phyloP scores from a whole-genome alignment of 148 eudicot species.

The Mesembryanthemum crystallinum region DNA sequence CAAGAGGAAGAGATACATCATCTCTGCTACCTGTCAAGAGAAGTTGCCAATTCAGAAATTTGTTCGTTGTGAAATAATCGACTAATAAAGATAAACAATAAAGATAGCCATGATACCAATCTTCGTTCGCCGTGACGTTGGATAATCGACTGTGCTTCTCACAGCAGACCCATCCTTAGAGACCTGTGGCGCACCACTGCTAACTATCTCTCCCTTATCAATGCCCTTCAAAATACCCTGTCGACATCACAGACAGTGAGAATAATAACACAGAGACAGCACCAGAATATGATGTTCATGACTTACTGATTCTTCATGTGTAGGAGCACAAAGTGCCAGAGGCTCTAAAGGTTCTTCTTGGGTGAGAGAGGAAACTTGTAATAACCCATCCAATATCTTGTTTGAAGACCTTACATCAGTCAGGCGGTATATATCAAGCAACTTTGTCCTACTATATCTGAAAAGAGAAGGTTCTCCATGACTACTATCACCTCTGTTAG shows the following conservation, averaged over 20 bases:
- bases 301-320: conserved; percentile 74
- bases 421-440: conserved; percentile 70
- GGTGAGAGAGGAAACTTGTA: conserved; percentile 69
- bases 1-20: conserved; percentile 45
- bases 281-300: neutral
- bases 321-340: conserved; percentile 66
- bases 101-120: conserved; percentile 44
- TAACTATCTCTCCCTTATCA: conserved; percentile 79
- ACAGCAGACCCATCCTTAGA: conserved; percentile 79
- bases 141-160: conserved; percentile 53
- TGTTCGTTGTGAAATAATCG: neutral
- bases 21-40: conserved; percentile 62
- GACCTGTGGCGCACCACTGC: conserved; percentile 81
- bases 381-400: conserved; percentile 47
- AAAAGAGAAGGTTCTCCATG: conserved; percentile 48
- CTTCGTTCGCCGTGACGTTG: conserved; percentile 54
- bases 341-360: conserved; percentile 78
- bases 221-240: conserved; percentile 81
- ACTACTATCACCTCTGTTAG: conserved; percentile 55
- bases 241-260: conserved; percentile 22
- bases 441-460: conserved; percentile 63
- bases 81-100: neutral
- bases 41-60: conserved; percentile 21
- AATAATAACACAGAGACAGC: conserved; percentile 10
- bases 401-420: conserved; percentile 45